A percentile compares a stretch with the other conserved stretches of the same genome.
Conservation (phyloP, 805 yeast genomes). For the Candida suzukii region DNA sequence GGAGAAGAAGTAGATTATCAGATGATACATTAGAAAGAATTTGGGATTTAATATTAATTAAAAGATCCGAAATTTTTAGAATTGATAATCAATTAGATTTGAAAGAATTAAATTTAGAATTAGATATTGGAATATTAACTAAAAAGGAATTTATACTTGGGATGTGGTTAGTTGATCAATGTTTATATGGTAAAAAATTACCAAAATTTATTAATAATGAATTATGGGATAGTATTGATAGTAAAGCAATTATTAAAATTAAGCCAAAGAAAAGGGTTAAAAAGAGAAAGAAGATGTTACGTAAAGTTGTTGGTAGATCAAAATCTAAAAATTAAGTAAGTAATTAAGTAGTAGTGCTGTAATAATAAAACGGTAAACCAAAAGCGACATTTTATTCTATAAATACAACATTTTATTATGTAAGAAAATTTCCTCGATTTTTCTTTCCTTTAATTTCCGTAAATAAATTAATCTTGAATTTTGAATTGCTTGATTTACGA, state of each 20-base stretch:
- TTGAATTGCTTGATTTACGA: no score
- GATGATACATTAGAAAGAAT: constrained; percentile 38
- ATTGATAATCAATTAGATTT: not conserved
- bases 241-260: constrained; percentile 11
- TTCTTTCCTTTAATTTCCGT: no score
- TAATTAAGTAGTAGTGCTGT: not conserved
- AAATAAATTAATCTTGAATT: no score
- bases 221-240: constrained; percentile 76
- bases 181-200: constrained; percentile 85
- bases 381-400: no score
- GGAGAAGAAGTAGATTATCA: constrained; percentile 74
- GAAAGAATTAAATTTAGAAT: constrained; percentile 37
- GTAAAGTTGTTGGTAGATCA: constrained; percentile 10
- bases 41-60: constrained; percentile 1
- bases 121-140: constrained; percentile 69
- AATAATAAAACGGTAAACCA: no score
- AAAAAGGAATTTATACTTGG: constrained; percentile 89
- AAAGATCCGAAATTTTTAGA: constrained; percentile 38
- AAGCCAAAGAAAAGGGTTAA: constrained; percentile 4
- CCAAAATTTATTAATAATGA: constrained; percentile 61
- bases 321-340: no score
- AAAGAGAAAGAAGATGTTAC: constrained; percentile 14
- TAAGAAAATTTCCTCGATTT: no score
- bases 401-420: no score
- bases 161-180: constrained; percentile 96